These are phyloP conservation scores for Debaryomycetaceae sp. DNA, from an alignment of 1,139 yeast species.

Conservation along the genomic window DNA sequence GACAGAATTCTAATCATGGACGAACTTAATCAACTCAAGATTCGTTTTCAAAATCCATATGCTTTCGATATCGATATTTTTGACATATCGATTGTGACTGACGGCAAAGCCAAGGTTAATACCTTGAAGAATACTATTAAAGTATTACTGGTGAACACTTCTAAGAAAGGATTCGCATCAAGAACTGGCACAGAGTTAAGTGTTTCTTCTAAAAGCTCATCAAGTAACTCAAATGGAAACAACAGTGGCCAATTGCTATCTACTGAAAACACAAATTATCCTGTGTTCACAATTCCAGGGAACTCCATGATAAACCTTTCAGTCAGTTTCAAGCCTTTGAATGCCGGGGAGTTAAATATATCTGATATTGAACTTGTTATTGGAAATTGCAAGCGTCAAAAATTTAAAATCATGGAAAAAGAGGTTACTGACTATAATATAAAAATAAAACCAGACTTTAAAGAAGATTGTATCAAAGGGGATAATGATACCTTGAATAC, in stretches of 20 bases:
- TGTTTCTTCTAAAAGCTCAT: constrained; percentile 2
- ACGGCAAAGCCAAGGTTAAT: constrained; percentile 24
- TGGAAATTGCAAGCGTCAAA: constrained; percentile 28
- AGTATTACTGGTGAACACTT: constrained; percentile 5
- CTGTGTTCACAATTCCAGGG: constrained; percentile 21
- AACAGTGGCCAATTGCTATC: constrained; percentile 4
- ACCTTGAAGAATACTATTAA: constrained; percentile 20
- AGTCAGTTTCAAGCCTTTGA: constrained; percentile 34
- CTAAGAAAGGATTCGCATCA: background rate
- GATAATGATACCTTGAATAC: constrained; percentile 11
- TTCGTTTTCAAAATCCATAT: constrained; percentile 77
- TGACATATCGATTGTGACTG: constrained; percentile 45
- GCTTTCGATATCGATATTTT: constrained; percentile 67
- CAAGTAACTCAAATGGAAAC: constrained; percentile 3
- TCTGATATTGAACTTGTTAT: constrained; percentile 29
- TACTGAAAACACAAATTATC: constrained; percentile 3
- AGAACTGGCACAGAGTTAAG: background rate
- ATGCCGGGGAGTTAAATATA: constrained; percentile 28
- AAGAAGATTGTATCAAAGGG: background rate
- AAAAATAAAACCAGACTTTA: constrained; percentile 14
- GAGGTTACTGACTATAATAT: constrained; percentile 17
- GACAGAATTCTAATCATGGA: constrained; percentile 49
- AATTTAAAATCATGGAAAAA: constrained; percentile 27
- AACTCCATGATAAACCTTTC: constrained; percentile 28
- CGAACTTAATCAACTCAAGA: constrained; percentile 51